Evolutionary conservation across 2,329 filamentous ascomycete species (phyloP).

Genomic region (Epichloe aotearoae): DNA sequence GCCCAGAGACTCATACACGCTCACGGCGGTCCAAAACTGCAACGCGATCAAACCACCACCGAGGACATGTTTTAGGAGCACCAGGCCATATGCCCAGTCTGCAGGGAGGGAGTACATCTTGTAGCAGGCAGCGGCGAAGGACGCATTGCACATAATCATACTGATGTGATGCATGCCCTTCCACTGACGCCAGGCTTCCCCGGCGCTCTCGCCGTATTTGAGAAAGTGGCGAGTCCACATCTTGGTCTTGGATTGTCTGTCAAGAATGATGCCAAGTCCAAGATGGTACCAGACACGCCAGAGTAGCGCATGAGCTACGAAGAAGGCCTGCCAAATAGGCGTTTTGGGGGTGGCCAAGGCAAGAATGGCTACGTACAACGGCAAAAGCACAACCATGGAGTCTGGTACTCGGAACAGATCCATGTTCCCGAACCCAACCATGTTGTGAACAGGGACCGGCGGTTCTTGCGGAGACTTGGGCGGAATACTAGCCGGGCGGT

Average conservation of each 20-base stretch:
- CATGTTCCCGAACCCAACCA: constrained; percentile 71
- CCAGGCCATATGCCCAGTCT: constrained; percentile 79
- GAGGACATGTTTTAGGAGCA: constrained; percentile 74
- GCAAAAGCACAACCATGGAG: constrained; percentile 62
- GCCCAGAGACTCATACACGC: constrained; percentile 88
- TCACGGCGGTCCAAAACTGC: constrained; percentile 84
- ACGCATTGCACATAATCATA: constrained; percentile 78
- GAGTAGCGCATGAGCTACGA: constrained; percentile 63
- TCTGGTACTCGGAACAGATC: constrained; percentile 84
- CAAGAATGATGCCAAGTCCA: constrained; percentile 74
- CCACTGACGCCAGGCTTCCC: constrained; percentile 97
- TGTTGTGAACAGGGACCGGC: constrained; percentile 63
- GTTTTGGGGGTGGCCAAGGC: constrained; percentile 69
- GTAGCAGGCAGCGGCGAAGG: constrained; percentile 83
- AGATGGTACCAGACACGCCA: constrained; percentile 91
- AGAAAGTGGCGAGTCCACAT: constrained; percentile 95
- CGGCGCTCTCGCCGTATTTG: constrained; percentile 82
- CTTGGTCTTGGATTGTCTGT: constrained; percentile 78
- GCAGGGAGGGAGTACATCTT: constrained; percentile 86
- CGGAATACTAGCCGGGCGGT: constrained; percentile 11
- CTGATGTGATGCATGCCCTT: constrained; percentile 91
- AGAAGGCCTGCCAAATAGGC: constrained; percentile 59
- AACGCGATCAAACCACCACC: constrained; percentile 69
- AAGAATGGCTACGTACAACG: constrained; percentile 61
- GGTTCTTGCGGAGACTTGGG: constrained; percentile 17